phyloP scores from a whole-genome alignment of 345 rosid genomes.

The Carallia brachiata region DNA sequence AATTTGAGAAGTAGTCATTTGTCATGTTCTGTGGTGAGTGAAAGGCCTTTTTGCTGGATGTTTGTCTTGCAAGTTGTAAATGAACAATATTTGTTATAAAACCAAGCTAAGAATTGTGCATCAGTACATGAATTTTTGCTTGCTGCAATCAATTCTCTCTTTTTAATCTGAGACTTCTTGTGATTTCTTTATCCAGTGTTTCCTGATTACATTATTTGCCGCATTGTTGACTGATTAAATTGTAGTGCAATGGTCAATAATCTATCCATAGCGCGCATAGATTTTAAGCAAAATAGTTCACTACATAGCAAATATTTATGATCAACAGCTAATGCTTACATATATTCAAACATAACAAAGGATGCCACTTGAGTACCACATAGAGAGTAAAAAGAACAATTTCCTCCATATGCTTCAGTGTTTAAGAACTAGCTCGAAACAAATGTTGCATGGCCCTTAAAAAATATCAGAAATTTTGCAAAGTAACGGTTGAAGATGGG shows the following conservation, averaged over 20 bases:
- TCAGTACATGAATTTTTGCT: background rate
- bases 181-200: no score
- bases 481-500: background rate
- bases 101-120: background rate
- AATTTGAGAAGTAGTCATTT: conserved; percentile 42
- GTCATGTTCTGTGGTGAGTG: background rate
- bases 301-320: no score
- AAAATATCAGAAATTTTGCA: background rate
- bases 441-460: background rate
- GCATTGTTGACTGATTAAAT: no score
- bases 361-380: no score
- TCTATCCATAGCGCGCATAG: background rate
- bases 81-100: background rate
- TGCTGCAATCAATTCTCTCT: no score
- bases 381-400: no score
- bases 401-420: no score
- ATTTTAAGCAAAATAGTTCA: background rate
- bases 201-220: no score
- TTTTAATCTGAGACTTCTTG: no score
- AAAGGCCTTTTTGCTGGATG: conserved; percentile 2
- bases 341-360: no score
- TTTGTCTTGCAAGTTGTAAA: conserved; percentile 3
- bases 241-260: no score
- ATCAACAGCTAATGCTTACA: no score
- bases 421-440: background rate